These are phyloP conservation scores for Aspergillus hiratsukae DNA, from an alignment of 2,329 filamentous ascomycete genomes.

Conservation along the genomic window DNA sequence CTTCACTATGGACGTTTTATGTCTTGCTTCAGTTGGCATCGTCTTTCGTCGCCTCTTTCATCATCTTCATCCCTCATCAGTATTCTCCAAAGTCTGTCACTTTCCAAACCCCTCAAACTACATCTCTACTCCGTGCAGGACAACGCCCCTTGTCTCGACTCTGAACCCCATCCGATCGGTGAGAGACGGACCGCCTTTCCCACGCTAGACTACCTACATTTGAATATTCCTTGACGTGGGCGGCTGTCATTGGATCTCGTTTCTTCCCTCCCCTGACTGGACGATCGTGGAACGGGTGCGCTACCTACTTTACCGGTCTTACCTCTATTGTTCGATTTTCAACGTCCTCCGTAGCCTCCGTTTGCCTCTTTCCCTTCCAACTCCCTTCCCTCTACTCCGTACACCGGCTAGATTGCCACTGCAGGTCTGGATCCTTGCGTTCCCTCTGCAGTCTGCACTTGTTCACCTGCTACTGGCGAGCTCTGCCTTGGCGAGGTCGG, in stretches of 20 bases:
- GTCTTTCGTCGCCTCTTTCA: background rate
- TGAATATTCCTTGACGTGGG: conserved; percentile 22
- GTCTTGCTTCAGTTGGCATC: background rate
- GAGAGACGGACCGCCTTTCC: conserved; percentile 1
- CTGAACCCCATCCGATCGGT: too few species aligned
- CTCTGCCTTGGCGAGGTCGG: background rate
- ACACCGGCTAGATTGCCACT: background rate
- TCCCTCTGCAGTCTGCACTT: background rate
- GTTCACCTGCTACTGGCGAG: background rate
- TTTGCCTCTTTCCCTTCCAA: background rate
- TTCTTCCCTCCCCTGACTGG: conserved; percentile 15
- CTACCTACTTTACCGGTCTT: background rate
- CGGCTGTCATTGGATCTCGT: conserved; percentile 18
- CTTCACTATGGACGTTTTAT: background rate
- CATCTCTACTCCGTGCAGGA: too few species aligned
- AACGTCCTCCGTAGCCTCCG: background rate
- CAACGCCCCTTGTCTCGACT: too few species aligned
- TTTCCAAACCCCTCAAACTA: background rate
- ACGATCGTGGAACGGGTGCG: background rate
- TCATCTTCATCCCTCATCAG: background rate
- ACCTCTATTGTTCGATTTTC: background rate
- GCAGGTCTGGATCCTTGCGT: background rate
- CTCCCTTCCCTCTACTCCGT: background rate
- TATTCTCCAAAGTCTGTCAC: conserved; percentile 5
- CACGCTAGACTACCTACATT: conserved; percentile 12